Evolutionary conservation across 1,139 yeast species (phyloP).

Genomic region (Zygosaccharomyces pseudobailii): DNA sequence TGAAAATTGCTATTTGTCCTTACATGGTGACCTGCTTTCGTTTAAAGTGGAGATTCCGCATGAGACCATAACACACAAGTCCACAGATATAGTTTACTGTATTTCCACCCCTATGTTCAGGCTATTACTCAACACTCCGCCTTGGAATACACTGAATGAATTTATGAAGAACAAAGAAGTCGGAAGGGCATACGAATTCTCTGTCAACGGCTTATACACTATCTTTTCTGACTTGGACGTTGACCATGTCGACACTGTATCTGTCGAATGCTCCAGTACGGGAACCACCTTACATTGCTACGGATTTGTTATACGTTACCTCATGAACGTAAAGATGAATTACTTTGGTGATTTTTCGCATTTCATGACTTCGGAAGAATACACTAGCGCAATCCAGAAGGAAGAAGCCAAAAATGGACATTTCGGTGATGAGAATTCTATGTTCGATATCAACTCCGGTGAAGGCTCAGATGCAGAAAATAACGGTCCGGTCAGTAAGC

Average conservation of each 20-base stretch:
- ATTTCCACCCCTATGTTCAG: slow-evolving; percentile 58
- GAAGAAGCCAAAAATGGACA: slow-evolving; percentile 10
- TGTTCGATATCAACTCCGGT: slow-evolving; percentile 2
- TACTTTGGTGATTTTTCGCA: slow-evolving; percentile 85
- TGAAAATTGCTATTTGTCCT: slow-evolving; percentile 70
- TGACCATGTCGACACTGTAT: slow-evolving; percentile 64
- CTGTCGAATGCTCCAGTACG: slow-evolving; percentile 60
- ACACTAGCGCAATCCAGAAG: slow-evolving; percentile 35
- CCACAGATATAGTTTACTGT: slow-evolving; percentile 51
- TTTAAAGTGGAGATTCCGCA: slow-evolving; percentile 54
- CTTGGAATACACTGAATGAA: slow-evolving; percentile 83
- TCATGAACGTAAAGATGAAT: slow-evolving; percentile 77
- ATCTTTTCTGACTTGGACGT: slow-evolving; percentile 55
- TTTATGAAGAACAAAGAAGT: slow-evolving; percentile 58
- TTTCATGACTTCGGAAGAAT: slow-evolving; percentile 83
- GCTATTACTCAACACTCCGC: slow-evolving; percentile 68
- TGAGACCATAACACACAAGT: slow-evolving; percentile 52
- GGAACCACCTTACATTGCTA: slow-evolving; percentile 66
- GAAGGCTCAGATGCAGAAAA: slow-evolving; percentile 1
- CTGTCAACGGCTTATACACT: slow-evolving; percentile 61
- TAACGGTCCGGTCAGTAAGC: slow-evolving; percentile 1
- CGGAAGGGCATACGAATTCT: slow-evolving; percentile 64
- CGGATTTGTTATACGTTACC: slow-evolving; percentile 72
- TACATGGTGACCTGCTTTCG: slow-evolving; percentile 59
- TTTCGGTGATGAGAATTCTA: slow-evolving; percentile 4